Conservation (phyloP, 352 stramenopile genomes). For the Pythium aristosporum region DNA sequence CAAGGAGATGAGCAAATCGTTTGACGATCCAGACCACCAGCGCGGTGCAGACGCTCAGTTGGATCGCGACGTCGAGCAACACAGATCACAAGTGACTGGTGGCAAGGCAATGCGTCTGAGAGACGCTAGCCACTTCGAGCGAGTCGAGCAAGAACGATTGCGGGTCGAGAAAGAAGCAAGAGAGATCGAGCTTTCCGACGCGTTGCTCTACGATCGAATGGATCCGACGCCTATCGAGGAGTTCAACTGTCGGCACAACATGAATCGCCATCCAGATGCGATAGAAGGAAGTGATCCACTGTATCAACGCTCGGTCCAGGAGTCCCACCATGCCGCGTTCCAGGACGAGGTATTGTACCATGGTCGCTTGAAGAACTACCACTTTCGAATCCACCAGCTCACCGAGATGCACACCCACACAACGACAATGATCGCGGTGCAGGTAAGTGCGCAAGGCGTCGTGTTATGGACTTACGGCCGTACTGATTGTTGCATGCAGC, state of each 20-base stretch:
- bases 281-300: conserved; percentile 39
- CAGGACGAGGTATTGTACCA: conserved; percentile 70
- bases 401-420: conserved; percentile 38
- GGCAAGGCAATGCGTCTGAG: conserved; percentile 39
- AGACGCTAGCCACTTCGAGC: conserved; percentile 36
- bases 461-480: not conserved
- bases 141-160: conserved; percentile 59
- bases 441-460: conserved; percentile 34
- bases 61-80: conserved; percentile 46
- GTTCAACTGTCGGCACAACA: conserved; percentile 66
- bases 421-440: conserved; percentile 42
- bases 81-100: conserved; percentile 48
- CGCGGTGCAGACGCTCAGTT: conserved; percentile 47
- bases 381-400: conserved; percentile 62
- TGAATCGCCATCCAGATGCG: conserved; percentile 39
- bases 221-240: conserved; percentile 67
- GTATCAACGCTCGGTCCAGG: conserved; percentile 47
- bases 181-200: conserved; percentile 47
- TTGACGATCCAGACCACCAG: conserved; percentile 47
- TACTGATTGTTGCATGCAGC: conserved; percentile 24
- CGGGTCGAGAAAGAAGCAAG: conserved; percentile 71
- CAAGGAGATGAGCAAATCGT: conserved; percentile 64
- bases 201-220: conserved; percentile 55
- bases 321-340: conserved; percentile 54
- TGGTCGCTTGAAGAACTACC: conserved; percentile 64